phyloP scores from a whole-genome alignment of 2,329 filamentous ascomycete species.

The Paecilomyces fulvus region DNA sequence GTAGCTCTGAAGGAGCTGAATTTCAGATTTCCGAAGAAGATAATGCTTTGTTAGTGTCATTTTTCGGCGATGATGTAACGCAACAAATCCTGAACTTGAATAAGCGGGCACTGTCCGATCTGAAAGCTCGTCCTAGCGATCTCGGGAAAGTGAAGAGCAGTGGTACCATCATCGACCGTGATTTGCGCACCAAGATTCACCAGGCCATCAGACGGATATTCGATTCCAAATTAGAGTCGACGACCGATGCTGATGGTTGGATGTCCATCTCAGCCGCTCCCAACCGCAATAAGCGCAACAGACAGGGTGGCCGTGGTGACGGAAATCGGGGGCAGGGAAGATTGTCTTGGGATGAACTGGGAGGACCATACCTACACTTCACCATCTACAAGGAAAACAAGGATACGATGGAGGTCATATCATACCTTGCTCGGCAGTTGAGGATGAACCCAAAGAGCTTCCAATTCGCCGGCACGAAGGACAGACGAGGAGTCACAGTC shows the following conservation, averaged over 20 bases:
- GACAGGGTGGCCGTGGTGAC: conserved; percentile 22
- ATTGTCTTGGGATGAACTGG: conserved; percentile 55
- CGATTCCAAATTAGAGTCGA: conserved; percentile 65
- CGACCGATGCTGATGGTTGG: conserved; percentile 62
- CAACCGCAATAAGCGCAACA: conserved; percentile 26
- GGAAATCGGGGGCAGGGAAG: conserved; percentile 31
- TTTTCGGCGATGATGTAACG: conserved; percentile 45
- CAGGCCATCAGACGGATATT: conserved; percentile 69
- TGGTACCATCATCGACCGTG: conserved; percentile 51
- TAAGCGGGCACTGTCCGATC: conserved; percentile 44
- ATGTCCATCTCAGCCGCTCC: conserved; percentile 48
- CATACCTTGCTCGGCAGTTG: conserved; percentile 64
- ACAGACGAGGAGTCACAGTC: conserved; percentile 75
- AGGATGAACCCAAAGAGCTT: conserved; percentile 62
- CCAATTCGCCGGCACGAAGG: conserved; percentile 83
- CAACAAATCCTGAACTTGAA: conserved; percentile 49
- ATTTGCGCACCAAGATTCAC: conserved; percentile 55
- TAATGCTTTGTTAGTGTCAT: conserved; percentile 31
- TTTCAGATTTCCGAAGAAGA: conserved; percentile 38
- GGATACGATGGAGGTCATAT: conserved; percentile 86
- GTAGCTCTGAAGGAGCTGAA: conserved; percentile 5
- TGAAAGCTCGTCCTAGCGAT: conserved; percentile 47
- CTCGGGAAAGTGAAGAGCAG: conserved; percentile 45
- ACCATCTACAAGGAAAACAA: conserved; percentile 95
- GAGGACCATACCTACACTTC: conserved; percentile 80